A percentile compares a stretch with the other conserved stretches of the same genome.
phyloP scores from a whole-genome alignment of 148 eudicot species.

The Arctostaphylos glauca region DNA sequence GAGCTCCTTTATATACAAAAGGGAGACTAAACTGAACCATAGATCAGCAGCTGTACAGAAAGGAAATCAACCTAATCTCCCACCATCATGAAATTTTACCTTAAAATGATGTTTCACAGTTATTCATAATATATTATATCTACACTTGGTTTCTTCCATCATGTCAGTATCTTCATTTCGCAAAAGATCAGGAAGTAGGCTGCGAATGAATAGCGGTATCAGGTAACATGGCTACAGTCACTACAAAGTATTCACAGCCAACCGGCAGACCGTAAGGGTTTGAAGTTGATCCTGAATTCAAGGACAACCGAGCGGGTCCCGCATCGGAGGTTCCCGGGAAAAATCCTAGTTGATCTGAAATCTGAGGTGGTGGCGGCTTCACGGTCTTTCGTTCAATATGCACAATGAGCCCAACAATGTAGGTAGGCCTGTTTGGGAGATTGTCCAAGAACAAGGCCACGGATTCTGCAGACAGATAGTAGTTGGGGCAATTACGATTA shows the following conservation, averaged over 20 bases:
- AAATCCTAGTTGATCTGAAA: constrained; percentile 31
- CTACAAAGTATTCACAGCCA: constrained; percentile 85
- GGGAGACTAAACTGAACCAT: constrained; percentile 18
- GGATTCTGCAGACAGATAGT: constrained; percentile 84
- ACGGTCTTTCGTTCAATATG: constrained; percentile 79
- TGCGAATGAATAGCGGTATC: constrained; percentile 64
- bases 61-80: constrained; percentile 18
- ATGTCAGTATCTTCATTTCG: constrained; percentile 43
- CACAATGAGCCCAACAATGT: constrained; percentile 88
- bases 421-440: constrained; percentile 69
- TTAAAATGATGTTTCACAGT: background rate
- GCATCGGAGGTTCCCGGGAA: constrained; percentile 28
- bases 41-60: constrained; percentile 32
- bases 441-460: constrained; percentile 86
- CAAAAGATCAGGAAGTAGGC: constrained; percentile 83
- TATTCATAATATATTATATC: constrained; percentile 21
- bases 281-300: constrained; percentile 39
- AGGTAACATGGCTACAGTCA: constrained; percentile 92
- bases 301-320: constrained; percentile 32
- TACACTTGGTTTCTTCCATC: constrained; percentile 75
- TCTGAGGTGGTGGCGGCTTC: constrained; percentile 29
- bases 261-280: constrained; percentile 66
- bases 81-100: constrained; percentile 14
- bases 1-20: constrained; percentile 17
- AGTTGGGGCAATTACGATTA: constrained; percentile 69